A percentile compares a stretch with the other conserved stretches of the same genome.
phyloP scores from a whole-genome alignment of 2,329 filamentous ascomycete genomes.

The Madurella fahalii region DNA sequence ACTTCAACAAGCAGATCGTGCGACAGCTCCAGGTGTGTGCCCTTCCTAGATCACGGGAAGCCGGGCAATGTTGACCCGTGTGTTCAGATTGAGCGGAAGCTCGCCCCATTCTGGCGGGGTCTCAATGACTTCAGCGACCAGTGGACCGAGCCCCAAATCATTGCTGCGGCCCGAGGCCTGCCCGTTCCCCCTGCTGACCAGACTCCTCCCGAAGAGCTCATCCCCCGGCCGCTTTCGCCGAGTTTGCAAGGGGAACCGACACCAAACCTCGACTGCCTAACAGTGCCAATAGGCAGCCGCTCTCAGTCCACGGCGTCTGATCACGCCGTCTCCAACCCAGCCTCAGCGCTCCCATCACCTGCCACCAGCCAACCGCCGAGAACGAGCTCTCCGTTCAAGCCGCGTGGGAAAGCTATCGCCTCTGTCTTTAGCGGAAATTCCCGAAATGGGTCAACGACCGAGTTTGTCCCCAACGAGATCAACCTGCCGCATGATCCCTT shows the following conservation, averaged over 20 bases:
- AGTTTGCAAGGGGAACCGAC: constrained; percentile 50
- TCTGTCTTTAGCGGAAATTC: constrained; percentile 72
- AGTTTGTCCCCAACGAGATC: constrained; percentile 74
- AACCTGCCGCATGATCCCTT: constrained; percentile 75
- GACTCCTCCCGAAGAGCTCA: constrained; percentile 65
- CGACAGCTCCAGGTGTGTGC: constrained; percentile 79
- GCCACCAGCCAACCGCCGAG: constrained; percentile 43
- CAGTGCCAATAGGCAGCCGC: constrained; percentile 71
- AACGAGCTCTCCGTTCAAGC: constrained; percentile 64
- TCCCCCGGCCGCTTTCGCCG: constrained; percentile 42
- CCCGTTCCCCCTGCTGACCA: constrained; percentile 81
- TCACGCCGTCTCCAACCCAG: constrained; percentile 55
- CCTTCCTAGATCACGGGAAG: background rate
- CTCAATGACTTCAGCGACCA: constrained; percentile 81
- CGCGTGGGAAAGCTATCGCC: constrained; percentile 83
- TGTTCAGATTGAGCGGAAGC: constrained; percentile 76
- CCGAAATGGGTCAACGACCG: constrained; percentile 66
- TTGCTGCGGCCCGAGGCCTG: constrained; percentile 80
- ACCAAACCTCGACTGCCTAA: constrained; percentile 65
- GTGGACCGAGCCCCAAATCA: constrained; percentile 94
- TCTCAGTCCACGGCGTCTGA: constrained; percentile 80
- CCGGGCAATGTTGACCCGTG: constrained; percentile 16
- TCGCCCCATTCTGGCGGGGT: constrained; percentile 95
- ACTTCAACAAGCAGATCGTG: constrained; percentile 86
- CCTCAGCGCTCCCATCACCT: constrained; percentile 58